Conservation (phyloP, 768 basidiomycete genomes). For the Lyophyllum semitale region DNA sequence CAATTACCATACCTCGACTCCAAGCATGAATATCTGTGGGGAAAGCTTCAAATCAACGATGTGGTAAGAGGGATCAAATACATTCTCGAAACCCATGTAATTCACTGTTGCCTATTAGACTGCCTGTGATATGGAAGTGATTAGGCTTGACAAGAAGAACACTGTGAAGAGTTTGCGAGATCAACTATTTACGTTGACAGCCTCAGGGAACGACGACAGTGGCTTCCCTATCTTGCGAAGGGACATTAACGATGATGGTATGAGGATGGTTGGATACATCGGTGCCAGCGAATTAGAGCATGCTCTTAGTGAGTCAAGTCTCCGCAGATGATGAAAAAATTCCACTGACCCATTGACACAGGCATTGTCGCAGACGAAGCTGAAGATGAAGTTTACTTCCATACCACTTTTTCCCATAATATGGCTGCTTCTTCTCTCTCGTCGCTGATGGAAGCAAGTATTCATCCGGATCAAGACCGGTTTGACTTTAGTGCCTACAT, state of each 20-base stretch:
- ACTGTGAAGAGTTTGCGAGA: slow-evolving; percentile 77
- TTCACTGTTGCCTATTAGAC: slow-evolving; percentile 43
- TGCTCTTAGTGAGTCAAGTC: slow-evolving; percentile 66
- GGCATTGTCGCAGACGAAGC: slow-evolving; percentile 77
- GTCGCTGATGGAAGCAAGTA: slow-evolving; percentile 50
- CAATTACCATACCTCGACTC: slow-evolving; percentile 92
- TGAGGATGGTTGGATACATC: slow-evolving; percentile 86
- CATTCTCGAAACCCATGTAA: background rate
- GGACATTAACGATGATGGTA: slow-evolving; percentile 44
- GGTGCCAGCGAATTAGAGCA: slow-evolving; percentile 94
- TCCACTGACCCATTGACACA: slow-evolving; percentile 27
- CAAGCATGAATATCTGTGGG: slow-evolving; percentile 91
- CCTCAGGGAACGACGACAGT: slow-evolving; percentile 67
- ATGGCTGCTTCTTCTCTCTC: slow-evolving; percentile 59
- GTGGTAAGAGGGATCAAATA: slow-evolving; percentile 54
- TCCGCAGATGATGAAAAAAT: background rate
- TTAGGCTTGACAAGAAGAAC: slow-evolving; percentile 71
- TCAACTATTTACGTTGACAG: slow-evolving; percentile 60
- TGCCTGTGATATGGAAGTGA: slow-evolving; percentile 65
- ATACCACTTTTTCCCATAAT: slow-evolving; percentile 42
- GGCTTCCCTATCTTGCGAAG: slow-evolving; percentile 85
- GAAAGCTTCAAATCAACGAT: slow-evolving; percentile 69
- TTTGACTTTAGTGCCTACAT: slow-evolving; percentile 89
- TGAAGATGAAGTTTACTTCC: slow-evolving; percentile 69
- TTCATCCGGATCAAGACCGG: slow-evolving; percentile 42